Percentiles rank a stretch among this genome's conserved stretches.
These are phyloP conservation scores for Nyssa sinensis DNA, from an alignment of 148 eudicot species.

Conservation along the genomic window DNA sequence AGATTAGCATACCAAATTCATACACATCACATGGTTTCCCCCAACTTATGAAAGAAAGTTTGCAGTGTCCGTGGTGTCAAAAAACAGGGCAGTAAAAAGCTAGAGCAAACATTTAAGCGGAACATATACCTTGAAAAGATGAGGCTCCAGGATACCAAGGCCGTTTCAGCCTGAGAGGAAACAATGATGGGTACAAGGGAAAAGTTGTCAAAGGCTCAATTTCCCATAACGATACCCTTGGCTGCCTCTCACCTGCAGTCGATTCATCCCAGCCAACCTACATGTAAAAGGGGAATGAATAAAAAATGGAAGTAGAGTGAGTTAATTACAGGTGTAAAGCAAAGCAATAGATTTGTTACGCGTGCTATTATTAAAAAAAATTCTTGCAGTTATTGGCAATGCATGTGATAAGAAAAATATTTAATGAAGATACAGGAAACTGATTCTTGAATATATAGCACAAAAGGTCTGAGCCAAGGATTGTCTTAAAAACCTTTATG, in stretches of 20 bases:
- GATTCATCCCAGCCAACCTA: slow-evolving; percentile 96
- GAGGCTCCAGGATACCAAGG: slow-evolving; percentile 84
- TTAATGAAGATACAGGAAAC: too few relatives aligned
- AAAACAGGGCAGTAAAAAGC: slow-evolving; percentile 16
- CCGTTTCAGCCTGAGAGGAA: slow-evolving; percentile 73
- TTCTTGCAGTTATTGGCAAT: neutral
- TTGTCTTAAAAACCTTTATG: too few relatives aligned
- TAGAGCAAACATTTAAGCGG: neutral
- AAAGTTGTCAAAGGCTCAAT: slow-evolving; percentile 83
- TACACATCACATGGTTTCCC: neutral
- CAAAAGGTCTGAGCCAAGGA: too few relatives aligned
- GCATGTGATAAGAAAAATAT: too few relatives aligned
- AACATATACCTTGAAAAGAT: slow-evolving; percentile 47
- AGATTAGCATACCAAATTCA: neutral
- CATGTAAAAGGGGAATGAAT: slow-evolving; percentile 9
- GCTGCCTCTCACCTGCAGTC: slow-evolving; percentile 88
- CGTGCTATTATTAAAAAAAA: neutral
- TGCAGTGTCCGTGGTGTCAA: neutral
- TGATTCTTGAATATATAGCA: too few relatives aligned
- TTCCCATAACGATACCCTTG: slow-evolving; percentile 84
- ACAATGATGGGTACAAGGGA: slow-evolving; percentile 85
- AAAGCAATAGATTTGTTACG: neutral
- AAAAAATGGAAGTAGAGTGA: neutral
- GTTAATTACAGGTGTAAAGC: neutral
- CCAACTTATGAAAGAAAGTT: neutral